Conservation (phyloP, 352 stramenopile genomes). For the Phytophthora niederhauseri region DNA sequence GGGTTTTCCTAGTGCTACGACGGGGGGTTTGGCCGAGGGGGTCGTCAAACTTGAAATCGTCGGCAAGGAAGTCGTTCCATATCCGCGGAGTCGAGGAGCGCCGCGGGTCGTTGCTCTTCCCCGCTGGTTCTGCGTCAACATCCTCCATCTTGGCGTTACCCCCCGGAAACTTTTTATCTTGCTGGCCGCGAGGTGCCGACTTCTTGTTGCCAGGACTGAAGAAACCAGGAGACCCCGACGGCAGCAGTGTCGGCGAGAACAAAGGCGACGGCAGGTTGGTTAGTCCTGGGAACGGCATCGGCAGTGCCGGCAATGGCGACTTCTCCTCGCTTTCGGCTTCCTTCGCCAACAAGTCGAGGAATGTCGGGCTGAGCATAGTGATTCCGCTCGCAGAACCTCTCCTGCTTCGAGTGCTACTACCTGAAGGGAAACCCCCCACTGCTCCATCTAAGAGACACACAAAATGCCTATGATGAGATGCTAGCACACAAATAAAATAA, state of each 20-base stretch:
- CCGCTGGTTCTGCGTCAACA: slow-evolving; percentile 17
- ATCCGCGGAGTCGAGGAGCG: slow-evolving; percentile 51
- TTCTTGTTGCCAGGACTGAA: slow-evolving; percentile 41
- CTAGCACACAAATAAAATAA: slow-evolving; percentile 11
- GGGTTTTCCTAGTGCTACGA: slow-evolving; percentile 28
- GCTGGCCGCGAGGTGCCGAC: slow-evolving; percentile 26
- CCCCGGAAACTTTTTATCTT: slow-evolving; percentile 24
- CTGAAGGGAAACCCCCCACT: slow-evolving; percentile 21
- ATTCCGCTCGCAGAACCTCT: slow-evolving; percentile 31
- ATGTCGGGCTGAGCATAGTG: slow-evolving; percentile 76
- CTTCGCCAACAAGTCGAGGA: slow-evolving; percentile 69
- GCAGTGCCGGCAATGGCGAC: slow-evolving; percentile 31
- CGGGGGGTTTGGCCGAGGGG: slow-evolving; percentile 24
- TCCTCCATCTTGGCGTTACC: slow-evolving; percentile 29
- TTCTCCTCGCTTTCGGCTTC: slow-evolving; percentile 67
- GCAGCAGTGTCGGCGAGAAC: slow-evolving; percentile 40
- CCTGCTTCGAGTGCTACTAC: slow-evolving; percentile 34
- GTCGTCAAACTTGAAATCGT: slow-evolving; percentile 73
- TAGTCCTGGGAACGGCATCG: slow-evolving; percentile 37
- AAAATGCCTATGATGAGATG: slow-evolving; percentile 26
- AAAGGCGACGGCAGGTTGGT: slow-evolving; percentile 47
- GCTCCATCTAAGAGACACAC: slow-evolving; percentile 27
- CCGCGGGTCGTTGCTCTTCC: slow-evolving; percentile 19
- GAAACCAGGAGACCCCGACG: slow-evolving; percentile 33
- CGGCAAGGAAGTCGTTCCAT: slow-evolving; percentile 76